Evolutionary conservation across 768 basidiomycete genomes (phyloP), one percentile per base, ranked within the genome.

Genomic region (Cystofilobasidium macerans): DNA sequence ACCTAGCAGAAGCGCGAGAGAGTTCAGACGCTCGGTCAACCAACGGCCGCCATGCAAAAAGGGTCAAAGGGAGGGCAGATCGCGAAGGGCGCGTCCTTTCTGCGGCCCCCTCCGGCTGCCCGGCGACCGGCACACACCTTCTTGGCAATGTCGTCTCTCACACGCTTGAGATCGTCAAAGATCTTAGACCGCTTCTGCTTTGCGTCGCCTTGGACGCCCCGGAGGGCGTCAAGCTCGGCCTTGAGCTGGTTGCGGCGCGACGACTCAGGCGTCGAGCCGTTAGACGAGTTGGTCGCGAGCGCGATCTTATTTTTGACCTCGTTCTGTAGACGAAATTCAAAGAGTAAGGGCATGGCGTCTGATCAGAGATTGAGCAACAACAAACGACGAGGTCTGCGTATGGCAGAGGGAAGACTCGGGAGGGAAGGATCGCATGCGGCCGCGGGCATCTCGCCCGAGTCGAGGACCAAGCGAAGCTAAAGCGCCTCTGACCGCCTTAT

Each of bases 71-170:
- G 42, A 68, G 60, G 32, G 22, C 35, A 62, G 42, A 20, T 48
- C 38, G 38, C 8, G 38, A 40, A 40, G n/a, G 16, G 16, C 38
- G 8, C 38, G 9, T 40, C 38, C 9, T 43, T 12, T 43, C 9
- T 12, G 14, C 5, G 42, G 36, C 36, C 36, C 36, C 8, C 36
- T 38, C 8, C 36, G 14, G 36, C 36, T n/a, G 36, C 14, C 36
- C 36, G 36, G 26, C 9, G 30, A 30, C 57, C 18, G 26, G 42
- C 22, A 64, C 75, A 33, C 22, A 88, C 91, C 83, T 91, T 94
- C 78, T 88, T 88, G 74, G 84, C 80, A 59, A 93, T 80, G 42
- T 75, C 78, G 8, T 94, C 93, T 73, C 93, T 84, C 53, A 91
- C 72, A 13, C 81, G 71, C 74, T 87, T 89, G 69, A 95, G 77